A percentile compares a stretch with the other conserved stretches of the same genome.
These are phyloP conservation scores for Hypholoma sublateritium DNA, from an alignment of 768 basidiomycete genomes.

Conservation along the genomic window DNA sequence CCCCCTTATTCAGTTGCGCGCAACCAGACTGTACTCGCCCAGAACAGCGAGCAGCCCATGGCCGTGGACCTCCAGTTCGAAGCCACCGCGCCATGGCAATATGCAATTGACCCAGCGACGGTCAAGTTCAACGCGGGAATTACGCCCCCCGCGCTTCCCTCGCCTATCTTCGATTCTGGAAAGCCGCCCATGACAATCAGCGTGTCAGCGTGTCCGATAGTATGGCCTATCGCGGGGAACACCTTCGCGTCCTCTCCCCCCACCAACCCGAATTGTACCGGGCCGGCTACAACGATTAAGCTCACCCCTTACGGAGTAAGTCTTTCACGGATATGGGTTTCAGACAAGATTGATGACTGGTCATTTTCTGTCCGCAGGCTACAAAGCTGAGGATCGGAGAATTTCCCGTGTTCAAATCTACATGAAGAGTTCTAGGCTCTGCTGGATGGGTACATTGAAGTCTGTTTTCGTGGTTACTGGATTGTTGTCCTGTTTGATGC, in stretches of 20 bases:
- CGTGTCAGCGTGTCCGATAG: constrained; percentile 48
- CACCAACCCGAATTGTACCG: constrained; percentile 42
- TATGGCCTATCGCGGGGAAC: constrained; percentile 45
- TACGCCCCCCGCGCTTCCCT: constrained; percentile 37
- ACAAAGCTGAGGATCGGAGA: constrained; percentile 42
- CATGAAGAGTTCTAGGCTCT: background rate
- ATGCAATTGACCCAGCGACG: constrained; percentile 51
- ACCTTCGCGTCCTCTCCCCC: constrained; percentile 51
- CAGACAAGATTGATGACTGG: no score
- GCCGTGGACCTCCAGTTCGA: constrained; percentile 53
- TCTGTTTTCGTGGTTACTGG: no score
- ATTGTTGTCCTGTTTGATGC: no score
- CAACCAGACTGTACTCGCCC: constrained; percentile 36
- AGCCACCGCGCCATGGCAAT: constrained; percentile 48
- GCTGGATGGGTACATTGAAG: no score
- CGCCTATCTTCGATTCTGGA: constrained; percentile 49
- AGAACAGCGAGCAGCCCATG: constrained; percentile 41
- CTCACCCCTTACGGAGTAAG: constrained; percentile 51
- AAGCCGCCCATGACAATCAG: constrained; percentile 46
- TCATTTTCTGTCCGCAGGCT: constrained; percentile 16
- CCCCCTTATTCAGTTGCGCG: constrained; percentile 26
- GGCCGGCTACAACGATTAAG: constrained; percentile 39
- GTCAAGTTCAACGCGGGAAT: constrained; percentile 34
- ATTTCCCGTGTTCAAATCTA: constrained; percentile 36
- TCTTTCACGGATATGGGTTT: no score